phyloP scores from a whole-genome alignment of 805 yeast genomes.

The Nakazawaea wyomingensis region DNA sequence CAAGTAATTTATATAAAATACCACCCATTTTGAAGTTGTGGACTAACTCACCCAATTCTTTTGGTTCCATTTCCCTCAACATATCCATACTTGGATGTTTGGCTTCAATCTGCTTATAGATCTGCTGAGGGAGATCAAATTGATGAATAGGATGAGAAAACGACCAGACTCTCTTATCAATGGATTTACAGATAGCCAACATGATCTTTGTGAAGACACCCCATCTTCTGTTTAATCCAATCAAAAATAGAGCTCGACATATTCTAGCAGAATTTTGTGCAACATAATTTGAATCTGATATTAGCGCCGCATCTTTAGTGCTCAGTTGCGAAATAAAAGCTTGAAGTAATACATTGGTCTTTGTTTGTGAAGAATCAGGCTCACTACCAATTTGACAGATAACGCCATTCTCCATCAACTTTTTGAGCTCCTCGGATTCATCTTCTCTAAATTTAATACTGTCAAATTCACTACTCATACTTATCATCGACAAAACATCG shows the following conservation, averaged over 20 bases:
- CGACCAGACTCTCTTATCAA: conserved; percentile 83
- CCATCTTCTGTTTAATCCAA: conserved; percentile 90
- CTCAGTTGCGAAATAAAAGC: conserved; percentile 75
- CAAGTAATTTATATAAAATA: conserved; percentile 52
- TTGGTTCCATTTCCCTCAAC: conserved; percentile 64
- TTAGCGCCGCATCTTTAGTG: conserved; percentile 73
- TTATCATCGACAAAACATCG: conserved; percentile 79
- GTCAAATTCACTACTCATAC: conserved; percentile 93
- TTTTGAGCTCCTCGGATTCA: conserved; percentile 69
- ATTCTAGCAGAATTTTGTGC: conserved; percentile 96
- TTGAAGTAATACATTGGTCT: conserved; percentile 82
- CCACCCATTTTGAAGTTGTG: conserved; percentile 77
- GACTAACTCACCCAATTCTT: conserved; percentile 84
- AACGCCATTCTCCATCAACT: conserved; percentile 50
- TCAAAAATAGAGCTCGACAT: conserved; percentile 81
- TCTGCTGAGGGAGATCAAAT: conserved; percentile 70
- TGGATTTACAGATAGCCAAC: conserved; percentile 78
- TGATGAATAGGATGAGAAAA: conserved; percentile 87
- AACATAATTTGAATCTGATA: conserved; percentile 85
- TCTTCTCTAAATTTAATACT: conserved; percentile 85
- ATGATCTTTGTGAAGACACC: conserved; percentile 71
- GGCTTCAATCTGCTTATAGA: conserved; percentile 54
- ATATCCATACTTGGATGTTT: conserved; percentile 67
- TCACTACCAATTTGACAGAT: conserved; percentile 84
- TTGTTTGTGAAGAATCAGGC: conserved; percentile 71